Evolutionary conservation across 805 yeast genomes (phyloP), one percentile per base, ranked within the genome.

Genomic region (Saccharomycopsis selenospora): DNA sequence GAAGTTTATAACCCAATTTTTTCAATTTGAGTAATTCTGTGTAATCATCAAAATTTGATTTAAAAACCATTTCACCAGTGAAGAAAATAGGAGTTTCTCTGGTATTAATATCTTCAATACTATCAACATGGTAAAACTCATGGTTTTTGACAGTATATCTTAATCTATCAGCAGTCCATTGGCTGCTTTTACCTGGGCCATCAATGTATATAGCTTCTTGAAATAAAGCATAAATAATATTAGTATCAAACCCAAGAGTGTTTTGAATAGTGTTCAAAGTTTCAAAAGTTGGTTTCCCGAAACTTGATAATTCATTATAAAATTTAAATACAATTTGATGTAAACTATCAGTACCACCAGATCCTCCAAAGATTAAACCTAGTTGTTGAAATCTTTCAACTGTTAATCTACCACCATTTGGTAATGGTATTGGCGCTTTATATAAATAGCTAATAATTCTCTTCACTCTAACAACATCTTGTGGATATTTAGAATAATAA

Each of bases 151-250:
- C 38, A 7, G 23, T 20, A 57, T 65, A 17, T 52, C 73, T 61
- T 42, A 62, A 51, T 42, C 71, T 61, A 13, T 72, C 70, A 2
- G 80, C 81, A 4, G 75, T 60, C 83, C 83, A 78, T 44, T 67
- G 54, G 3, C 75, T 63, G 3, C 47, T 48, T n/a, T 45, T 42
- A 8, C 48, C 50, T 1, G 63, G 62, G 0, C 76, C 74, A 54
- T 75, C 77, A 51, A 74, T 64, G 58, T 78, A 78, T 13, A 79
- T 77, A 4, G 80, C 77, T 53, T 78, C 83, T 57, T 77, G 82
- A 54, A 77, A 70, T 36, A 79, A 63, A 2, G 78, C 77, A 56
- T 78, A 78, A 14, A 79, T 55, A 26, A 73, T 61, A 53, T 78
- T 78, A 3, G 82, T 71, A 50, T 77, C 82, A 56, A 76, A 79